Conservation (phyloP, 2,329 filamentous ascomycete genomes). For the Dichotomopilus funicola region DNA sequence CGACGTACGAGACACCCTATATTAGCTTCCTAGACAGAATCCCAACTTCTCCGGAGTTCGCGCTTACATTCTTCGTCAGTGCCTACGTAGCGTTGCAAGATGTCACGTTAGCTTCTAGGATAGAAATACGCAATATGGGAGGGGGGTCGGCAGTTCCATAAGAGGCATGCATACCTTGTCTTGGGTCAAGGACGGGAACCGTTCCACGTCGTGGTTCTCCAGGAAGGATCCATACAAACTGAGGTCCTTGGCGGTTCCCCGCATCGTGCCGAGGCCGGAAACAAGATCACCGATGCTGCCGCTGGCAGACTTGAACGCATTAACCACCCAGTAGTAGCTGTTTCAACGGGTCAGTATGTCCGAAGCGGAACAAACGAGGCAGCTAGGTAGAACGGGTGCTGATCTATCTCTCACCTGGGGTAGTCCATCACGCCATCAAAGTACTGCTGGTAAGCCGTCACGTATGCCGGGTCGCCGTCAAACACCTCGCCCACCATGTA, state of each 20-base stretch:
- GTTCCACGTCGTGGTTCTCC: constrained; percentile 44
- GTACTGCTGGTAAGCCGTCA: constrained; percentile 40
- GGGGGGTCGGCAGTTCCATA: neutral
- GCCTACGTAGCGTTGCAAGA: constrained; percentile 17
- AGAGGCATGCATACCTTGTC: constrained; percentile 31
- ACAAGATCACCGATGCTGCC: constrained; percentile 33
- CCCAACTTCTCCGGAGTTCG: neutral
- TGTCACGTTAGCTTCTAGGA: neutral
- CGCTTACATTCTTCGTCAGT: constrained; percentile 40
- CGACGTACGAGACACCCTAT: too few species aligned
- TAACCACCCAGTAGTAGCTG: constrained; percentile 26
- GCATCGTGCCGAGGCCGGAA: constrained; percentile 23
- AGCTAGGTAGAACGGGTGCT: neutral
- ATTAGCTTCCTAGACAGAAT: neutral
- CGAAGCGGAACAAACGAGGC: neutral
- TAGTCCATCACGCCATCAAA: constrained; percentile 47
- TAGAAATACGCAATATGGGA: too few species aligned
- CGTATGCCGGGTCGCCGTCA: constrained; percentile 39
- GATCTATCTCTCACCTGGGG: constrained; percentile 30
- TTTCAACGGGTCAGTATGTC: neutral
- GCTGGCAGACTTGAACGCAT: constrained; percentile 25
- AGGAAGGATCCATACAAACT: constrained; percentile 38
- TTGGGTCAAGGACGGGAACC: constrained; percentile 38
- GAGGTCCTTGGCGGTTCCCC: constrained; percentile 24
- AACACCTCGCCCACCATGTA: constrained; percentile 46